Evolutionary conservation across 106 monocot species (phyloP).

Genomic region (Posidonia australis): DNA sequence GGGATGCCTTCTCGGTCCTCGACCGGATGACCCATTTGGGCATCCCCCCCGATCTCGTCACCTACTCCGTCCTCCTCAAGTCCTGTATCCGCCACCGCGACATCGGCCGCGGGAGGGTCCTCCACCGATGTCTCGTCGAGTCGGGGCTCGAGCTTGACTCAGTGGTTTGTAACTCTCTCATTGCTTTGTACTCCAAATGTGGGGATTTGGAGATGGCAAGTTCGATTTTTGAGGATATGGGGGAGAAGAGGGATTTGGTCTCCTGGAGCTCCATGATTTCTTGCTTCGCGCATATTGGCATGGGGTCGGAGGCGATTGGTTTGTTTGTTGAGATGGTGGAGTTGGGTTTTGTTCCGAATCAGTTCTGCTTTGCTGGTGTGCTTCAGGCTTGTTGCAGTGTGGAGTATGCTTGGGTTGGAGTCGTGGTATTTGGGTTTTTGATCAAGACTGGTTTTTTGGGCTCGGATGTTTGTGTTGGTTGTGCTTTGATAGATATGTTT

Average conservation of each 20-base stretch:
- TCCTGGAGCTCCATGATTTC: conserved; percentile 71
- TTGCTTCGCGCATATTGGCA: conserved; percentile 15
- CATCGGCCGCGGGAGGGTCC: conserved; percentile 34
- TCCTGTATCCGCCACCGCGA: conserved; percentile 50
- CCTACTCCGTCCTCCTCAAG: conserved; percentile 45
- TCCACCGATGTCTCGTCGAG: conserved; percentile 44
- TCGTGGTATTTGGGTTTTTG: conserved; percentile 32
- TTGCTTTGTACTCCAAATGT: conserved; percentile 79
- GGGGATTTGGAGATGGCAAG: conserved; percentile 37
- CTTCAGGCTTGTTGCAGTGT: conserved; percentile 41
- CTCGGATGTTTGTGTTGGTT: conserved; percentile 33
- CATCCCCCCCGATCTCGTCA: conserved; percentile 35
- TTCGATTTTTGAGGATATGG: conserved; percentile 45
- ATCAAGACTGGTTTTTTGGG: conserved; percentile 44
- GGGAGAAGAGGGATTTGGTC: conserved; percentile 39
- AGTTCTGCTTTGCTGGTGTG: conserved; percentile 48
- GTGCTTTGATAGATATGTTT: conserved; percentile 72
- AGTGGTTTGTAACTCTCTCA: conserved; percentile 55
- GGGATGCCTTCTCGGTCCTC: conserved; percentile 29
- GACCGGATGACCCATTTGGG: conserved; percentile 18
- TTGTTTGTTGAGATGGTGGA: conserved; percentile 51
- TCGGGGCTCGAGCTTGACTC: conserved; percentile 39
- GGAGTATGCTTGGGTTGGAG: conserved; percentile 15
- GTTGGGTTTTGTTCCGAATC: conserved; percentile 42
- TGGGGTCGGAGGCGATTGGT: conserved; percentile 19